Evolutionary conservation across 371 early-diverging fungal species (phyloP), one percentile per base, ranked within the genome.

Genomic region (Mortierella sp.): DNA sequence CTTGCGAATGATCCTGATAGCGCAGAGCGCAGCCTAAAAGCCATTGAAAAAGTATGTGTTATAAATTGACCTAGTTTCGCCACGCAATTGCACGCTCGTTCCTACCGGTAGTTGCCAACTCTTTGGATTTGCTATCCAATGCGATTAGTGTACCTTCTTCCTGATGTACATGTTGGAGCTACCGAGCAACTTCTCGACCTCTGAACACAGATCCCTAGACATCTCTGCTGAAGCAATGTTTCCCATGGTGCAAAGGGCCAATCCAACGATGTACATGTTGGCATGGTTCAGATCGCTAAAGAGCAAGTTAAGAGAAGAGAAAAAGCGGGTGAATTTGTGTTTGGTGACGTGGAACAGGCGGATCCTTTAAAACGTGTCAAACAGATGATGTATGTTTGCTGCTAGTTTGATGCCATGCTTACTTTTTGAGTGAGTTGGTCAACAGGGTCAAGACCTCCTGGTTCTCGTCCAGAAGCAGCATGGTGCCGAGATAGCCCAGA

Each of bases 341-440:
- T 44, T 57, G 69, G 79, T 72, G 71, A 61, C 75, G 81, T 81
- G 43, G 69, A 57, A 37, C 24, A 24, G 40, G 3, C 24, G 3
- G 40, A 67, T 67, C 67, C 2, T 37, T 40, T 34, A 8, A 40
- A 67, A 67, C 67, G 67, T 67, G 67, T 67, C 67, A 67, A 37
- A 40, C 67, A 21, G 67, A 67, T 40, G 37, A 8, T 14, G 34
- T 11, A 59, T 31, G 59, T 64, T 5, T 31, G 6, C 0, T 64
- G 37, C 16, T 24, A 31, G 34, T 6, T 9, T 64, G 24, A 24
- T 37, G 24, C 10, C 31, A 13, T 44, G 31, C 86, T 77, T 93
- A 96, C 97, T 97, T 97, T 88, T 99, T 98, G 79, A 99, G 91
- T 31, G 96, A 98, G 91, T 98, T 99, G 43, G 99, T 99, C 37